Conservation (phyloP, 2,329 filamentous ascomycete species). For the Apiospora aurea region DNA sequence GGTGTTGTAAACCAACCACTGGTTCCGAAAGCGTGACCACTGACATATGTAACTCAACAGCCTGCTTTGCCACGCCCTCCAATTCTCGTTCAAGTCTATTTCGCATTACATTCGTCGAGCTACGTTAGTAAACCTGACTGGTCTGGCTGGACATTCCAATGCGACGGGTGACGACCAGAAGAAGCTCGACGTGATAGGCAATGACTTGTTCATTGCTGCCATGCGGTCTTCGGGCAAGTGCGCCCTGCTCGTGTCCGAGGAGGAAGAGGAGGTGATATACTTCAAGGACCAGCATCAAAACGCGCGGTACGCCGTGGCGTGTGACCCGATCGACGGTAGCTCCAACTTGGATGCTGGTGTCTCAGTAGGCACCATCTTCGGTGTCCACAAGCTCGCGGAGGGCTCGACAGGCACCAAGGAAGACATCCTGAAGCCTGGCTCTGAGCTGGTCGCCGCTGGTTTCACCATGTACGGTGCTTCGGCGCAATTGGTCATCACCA, state of each 20-base stretch:
- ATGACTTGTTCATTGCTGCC: slow-evolving; percentile 94
- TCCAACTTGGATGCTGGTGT: slow-evolving; percentile 98
- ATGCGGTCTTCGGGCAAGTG: slow-evolving; percentile 95
- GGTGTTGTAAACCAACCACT: slow-evolving; percentile 42
- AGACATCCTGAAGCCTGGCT: slow-evolving; percentile 88
- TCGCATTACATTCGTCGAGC: slow-evolving; percentile 98
- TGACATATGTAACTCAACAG: slow-evolving; percentile 51
- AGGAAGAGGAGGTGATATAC: slow-evolving; percentile 91
- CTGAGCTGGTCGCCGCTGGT: slow-evolving; percentile 90
- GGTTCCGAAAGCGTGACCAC: not conserved
- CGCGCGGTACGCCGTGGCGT: slow-evolving; percentile 91
- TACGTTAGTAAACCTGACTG: slow-evolving; percentile 92
- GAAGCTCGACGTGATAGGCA: slow-evolving; percentile 99
- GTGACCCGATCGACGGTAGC: slow-evolving; percentile 96
- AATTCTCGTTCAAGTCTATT: slow-evolving; percentile 99
- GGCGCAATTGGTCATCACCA: slow-evolving; percentile 94
- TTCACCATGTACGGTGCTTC: slow-evolving; percentile 99
- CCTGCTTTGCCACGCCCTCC: slow-evolving; percentile 93
- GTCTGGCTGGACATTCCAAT: slow-evolving; percentile 93
- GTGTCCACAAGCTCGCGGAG: slow-evolving; percentile 87
- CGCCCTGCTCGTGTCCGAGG: slow-evolving; percentile 93
- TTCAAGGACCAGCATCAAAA: slow-evolving; percentile 76
- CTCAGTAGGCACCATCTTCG: slow-evolving; percentile 97
- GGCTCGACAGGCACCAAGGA: slow-evolving; percentile 77
- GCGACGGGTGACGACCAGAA: slow-evolving; percentile 98